Percentiles rank a stretch among this genome's conserved stretches.
Evolutionary conservation across 805 yeast species (phyloP).

Genomic region (Starmerella gropengiesseri): DNA sequence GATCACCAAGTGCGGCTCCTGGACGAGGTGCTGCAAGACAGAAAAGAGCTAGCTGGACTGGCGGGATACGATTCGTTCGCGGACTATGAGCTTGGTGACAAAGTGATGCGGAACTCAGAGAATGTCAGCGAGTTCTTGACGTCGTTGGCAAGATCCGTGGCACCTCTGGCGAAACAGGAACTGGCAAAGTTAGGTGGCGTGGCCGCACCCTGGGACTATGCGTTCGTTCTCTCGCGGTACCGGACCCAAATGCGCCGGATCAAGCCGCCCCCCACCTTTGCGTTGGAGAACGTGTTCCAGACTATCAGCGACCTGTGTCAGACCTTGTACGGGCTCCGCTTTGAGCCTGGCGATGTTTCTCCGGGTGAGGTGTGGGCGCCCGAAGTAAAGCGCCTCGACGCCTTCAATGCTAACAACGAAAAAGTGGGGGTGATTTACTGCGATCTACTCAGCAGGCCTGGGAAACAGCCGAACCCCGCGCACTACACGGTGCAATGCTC

Average conservation of each 20-base stretch:
- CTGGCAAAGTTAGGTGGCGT: constrained; percentile 35
- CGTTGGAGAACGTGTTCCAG: constrained; percentile 74
- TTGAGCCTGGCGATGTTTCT: constrained; percentile 52
- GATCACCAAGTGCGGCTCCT: constrained; percentile 50
- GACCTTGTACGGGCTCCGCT: constrained; percentile 61
- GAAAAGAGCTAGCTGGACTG: constrained; percentile 62
- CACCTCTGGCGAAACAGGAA: constrained; percentile 50
- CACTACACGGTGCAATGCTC: constrained; percentile 94
- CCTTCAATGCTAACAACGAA: constrained; percentile 44
- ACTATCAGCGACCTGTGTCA: constrained; percentile 67
- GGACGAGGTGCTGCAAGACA: constrained; percentile 46
- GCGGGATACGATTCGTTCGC: constrained; percentile 63
- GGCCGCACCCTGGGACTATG: constrained; percentile 78
- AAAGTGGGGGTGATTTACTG: constrained; percentile 74
- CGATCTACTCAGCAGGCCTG: constrained; percentile 70
- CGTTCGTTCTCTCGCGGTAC: constrained; percentile 40
- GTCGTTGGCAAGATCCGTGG: constrained; percentile 44
- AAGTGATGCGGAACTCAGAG: constrained; percentile 76
- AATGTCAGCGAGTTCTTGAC: constrained; percentile 61
- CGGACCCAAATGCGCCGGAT: constrained; percentile 27
- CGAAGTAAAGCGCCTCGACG: constrained; percentile 74
- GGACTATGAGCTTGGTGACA: constrained; percentile 73
- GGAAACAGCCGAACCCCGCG: constrained; percentile 76
- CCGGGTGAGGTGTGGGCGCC: constrained; percentile 81
- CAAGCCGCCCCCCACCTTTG: constrained; percentile 48